Base-by-base conservation (phyloP, 805 yeast species). In the Barnettozyma populi region DNA sequence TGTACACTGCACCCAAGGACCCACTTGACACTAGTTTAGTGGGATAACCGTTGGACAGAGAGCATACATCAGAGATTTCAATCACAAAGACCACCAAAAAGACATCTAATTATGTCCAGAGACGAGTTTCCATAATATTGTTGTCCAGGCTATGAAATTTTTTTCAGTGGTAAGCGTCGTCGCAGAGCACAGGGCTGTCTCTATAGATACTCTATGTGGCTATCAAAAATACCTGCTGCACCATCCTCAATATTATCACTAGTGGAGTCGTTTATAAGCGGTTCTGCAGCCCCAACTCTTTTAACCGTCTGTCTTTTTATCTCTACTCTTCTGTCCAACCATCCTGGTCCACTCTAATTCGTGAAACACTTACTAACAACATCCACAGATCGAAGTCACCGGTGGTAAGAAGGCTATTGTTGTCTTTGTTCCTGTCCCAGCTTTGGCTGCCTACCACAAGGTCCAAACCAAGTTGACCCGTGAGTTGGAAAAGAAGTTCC, bases 401-500 rank as follows among this genome's bases (percentile, higher is more conserved):
- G 96, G 96, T 75, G 97, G 97, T 80, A 92, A 92, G 85, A 89
- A 89, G 80, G 98, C 97, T 67, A 84, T 94, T 73, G 96, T 90
- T 74, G 78, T 94, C 78, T 92, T 94, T 71, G 97, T 92, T 66
- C 99, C 99, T 74, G 95, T 86, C 65, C 97, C 98, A 76, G 80
- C 88, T 67, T 82, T 90, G 72, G 67, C 81, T 63, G 84, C 85
- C 63, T 89, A 89, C 92, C 97, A 90, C 88, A 89, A 85, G 80
- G 95, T 92, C 69, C 99, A 92, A 83, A 81, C 81, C 67, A 86
- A 90, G 79, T 85, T 92, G 74, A 89, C 97, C 80, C 92, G 98
- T 80, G 99, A 92, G 82, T 86, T 92, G 74, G 99, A 92, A 82
- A 92, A 92, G 95, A 92, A 94, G 82, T 94, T 92, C 90, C 95